Conservation (phyloP, 169 alveolate genomes). For the Plasmodium gallinaceum region DNA sequence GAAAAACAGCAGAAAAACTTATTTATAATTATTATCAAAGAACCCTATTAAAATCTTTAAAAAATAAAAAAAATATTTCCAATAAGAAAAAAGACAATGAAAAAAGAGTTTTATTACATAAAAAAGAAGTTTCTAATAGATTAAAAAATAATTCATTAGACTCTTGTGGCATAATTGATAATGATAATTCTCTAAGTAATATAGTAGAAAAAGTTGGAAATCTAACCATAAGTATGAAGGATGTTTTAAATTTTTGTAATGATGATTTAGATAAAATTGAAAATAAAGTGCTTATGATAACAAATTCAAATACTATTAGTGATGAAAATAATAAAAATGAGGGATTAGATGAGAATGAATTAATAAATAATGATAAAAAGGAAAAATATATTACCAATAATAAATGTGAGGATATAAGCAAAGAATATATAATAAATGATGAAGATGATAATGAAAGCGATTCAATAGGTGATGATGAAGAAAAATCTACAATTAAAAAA, state of each 20-base stretch:
- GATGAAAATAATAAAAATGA: background rate
- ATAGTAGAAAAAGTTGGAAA: constrained; percentile 43
- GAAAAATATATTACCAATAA: background rate
- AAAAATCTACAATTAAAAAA: background rate
- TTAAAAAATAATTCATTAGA: background rate
- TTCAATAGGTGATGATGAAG: background rate
- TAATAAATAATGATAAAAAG: background rate
- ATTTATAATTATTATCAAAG: constrained; percentile 68
- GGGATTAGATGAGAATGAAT: background rate
- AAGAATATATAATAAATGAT: background rate
- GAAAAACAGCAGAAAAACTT: constrained; percentile 66
- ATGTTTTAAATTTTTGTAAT: constrained; percentile 23
- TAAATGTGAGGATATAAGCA: background rate
- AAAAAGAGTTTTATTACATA: background rate
- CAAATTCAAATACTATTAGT: constrained; percentile 13
- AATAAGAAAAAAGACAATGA: background rate
- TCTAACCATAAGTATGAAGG: constrained; percentile 27
- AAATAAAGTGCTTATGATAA: constrained; percentile 28
- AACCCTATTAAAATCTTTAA: constrained; percentile 24
- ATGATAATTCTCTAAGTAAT: constrained; percentile 8
- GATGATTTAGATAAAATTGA: constrained; percentile 46
- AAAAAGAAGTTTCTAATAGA: background rate
- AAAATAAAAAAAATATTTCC: constrained; percentile 13
- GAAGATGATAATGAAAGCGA: constrained; percentile 7
- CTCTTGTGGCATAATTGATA: background rate